These are phyloP conservation scores for Trypanosoma caninum DNA, from an alignment of 208 protist genomes.

Conservation along the genomic window DNA sequence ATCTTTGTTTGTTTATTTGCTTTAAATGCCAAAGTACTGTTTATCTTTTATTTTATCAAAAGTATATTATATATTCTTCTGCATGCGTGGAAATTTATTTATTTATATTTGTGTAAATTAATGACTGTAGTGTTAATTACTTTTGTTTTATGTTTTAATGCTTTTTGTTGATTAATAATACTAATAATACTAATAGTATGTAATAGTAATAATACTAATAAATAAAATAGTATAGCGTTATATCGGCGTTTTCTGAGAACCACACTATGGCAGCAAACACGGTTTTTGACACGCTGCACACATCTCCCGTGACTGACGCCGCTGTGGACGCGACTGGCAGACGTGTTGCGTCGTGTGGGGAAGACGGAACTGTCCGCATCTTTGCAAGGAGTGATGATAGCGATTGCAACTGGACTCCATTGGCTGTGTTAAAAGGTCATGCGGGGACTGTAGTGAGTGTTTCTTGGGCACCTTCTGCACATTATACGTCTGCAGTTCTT, in stretches of 20 bases:
- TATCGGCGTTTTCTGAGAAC: not conserved
- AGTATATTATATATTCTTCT: too few species aligned
- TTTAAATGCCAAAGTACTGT: not conserved
- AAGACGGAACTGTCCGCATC: slow-evolving; percentile 63
- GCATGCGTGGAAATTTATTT: not conserved
- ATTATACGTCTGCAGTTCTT: slow-evolving; percentile 54
- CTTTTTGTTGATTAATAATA: slow-evolving; percentile 1
- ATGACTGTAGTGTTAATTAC: too few species aligned
- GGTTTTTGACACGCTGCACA: slow-evolving; percentile 66
- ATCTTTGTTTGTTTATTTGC: not conserved
- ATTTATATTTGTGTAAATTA: not conserved
- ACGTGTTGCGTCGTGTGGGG: slow-evolving; percentile 57
- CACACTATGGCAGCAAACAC: slow-evolving; percentile 32
- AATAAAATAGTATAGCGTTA: not conserved
- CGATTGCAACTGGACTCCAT: not conserved
- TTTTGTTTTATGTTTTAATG: slow-evolving; percentile 10
- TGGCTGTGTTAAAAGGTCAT: slow-evolving; percentile 21
- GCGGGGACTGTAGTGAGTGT: slow-evolving; percentile 56
- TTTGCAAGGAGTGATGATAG: slow-evolving; percentile 26
- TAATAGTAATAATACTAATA: too few species aligned
- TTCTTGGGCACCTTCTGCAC: slow-evolving; percentile 68
- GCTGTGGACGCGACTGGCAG: slow-evolving; percentile 57
- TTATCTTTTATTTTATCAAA: not conserved
- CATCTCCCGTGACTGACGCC: slow-evolving; percentile 56
- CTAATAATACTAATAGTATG: too few species aligned